Percentiles rank a stretch among this genome's conserved stretches.
These are phyloP conservation scores for Fraxinus quadrangulata DNA, from an alignment of 257 asterid species.

Conservation along the genomic window DNA sequence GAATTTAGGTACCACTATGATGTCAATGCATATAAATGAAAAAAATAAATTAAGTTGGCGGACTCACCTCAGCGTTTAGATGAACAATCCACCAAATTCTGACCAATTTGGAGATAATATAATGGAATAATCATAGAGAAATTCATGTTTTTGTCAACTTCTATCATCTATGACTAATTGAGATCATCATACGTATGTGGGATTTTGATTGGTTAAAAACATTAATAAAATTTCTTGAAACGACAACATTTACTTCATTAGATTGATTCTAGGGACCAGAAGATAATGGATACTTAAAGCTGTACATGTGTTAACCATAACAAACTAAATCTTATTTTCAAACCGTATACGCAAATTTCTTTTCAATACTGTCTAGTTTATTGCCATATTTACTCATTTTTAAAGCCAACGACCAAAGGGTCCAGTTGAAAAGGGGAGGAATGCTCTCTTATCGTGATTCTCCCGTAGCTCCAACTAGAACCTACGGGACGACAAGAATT, in stretches of 20 bases:
- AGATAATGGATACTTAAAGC: not conserved
- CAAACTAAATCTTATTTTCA: not conserved
- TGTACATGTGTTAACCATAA: not conserved
- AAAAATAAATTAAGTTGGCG: slow-evolving; percentile 23
- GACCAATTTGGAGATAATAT: not conserved
- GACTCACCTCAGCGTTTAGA: slow-evolving; percentile 22
- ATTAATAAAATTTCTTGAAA: not conserved
- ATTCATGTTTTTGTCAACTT: not conserved
- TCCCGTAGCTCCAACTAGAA: not conserved
- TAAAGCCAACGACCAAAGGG: not conserved
- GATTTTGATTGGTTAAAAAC: not conserved
- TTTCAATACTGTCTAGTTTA: too few relatives aligned
- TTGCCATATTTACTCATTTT: too few relatives aligned
- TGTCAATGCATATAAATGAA: not conserved
- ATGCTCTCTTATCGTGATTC: not conserved
- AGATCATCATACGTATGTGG: not conserved
- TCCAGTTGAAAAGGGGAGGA: too few relatives aligned
- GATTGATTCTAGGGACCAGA: not conserved
- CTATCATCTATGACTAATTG: not conserved
- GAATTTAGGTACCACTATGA: not conserved
- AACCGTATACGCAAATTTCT: not conserved
- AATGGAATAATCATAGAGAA: not conserved
- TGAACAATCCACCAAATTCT: slow-evolving; percentile 26
- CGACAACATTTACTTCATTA: not conserved
- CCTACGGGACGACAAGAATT: not conserved